These are phyloP conservation scores for Myriosclerotinia duriaeana DNA, from an alignment of 2,329 filamentous ascomycete genomes.

Conservation along the genomic window DNA sequence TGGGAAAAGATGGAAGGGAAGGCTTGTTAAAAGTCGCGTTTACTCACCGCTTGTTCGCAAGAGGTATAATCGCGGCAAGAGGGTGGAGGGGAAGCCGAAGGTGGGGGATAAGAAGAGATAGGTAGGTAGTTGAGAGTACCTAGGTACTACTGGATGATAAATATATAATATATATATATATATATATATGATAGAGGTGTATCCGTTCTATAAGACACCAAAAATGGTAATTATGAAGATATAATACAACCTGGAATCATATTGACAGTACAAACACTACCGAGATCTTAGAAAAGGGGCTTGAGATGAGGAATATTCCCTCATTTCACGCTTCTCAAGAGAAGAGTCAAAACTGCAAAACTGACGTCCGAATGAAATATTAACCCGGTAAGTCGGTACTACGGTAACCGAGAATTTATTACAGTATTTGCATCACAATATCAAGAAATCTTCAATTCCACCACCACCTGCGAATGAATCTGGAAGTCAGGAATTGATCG, in stretches of 20 bases:
- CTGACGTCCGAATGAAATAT: too few relatives aligned
- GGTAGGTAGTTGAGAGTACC: background rate
- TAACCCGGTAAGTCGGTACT: slow-evolving; percentile 13
- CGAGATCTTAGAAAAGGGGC: slow-evolving; percentile 20
- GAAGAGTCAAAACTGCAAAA: too few relatives aligned
- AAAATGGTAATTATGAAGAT: slow-evolving; percentile 6
- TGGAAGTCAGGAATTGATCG: background rate
- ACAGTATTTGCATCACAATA: slow-evolving; percentile 10
- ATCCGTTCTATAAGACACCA: background rate
- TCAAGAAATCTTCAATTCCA: background rate
- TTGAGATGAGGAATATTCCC: background rate
- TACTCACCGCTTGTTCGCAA: slow-evolving; percentile 24
- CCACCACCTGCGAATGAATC: slow-evolving; percentile 1
- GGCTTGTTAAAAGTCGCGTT: too few relatives aligned
- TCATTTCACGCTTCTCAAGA: slow-evolving; percentile 13
- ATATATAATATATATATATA: background rate
- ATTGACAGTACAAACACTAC: background rate
- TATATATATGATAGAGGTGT: background rate
- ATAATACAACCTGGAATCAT: too few relatives aligned
- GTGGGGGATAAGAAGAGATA: slow-evolving; percentile 16
- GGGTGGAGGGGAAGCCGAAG: background rate
- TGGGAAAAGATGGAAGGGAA: too few relatives aligned
- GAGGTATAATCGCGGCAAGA: background rate
- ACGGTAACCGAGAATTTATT: slow-evolving; percentile 20
- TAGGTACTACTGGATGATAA: too few relatives aligned